phyloP scores from a whole-genome alignment of 2,329 filamentous ascomycete species.

The Calonectria fujianensis region DNA sequence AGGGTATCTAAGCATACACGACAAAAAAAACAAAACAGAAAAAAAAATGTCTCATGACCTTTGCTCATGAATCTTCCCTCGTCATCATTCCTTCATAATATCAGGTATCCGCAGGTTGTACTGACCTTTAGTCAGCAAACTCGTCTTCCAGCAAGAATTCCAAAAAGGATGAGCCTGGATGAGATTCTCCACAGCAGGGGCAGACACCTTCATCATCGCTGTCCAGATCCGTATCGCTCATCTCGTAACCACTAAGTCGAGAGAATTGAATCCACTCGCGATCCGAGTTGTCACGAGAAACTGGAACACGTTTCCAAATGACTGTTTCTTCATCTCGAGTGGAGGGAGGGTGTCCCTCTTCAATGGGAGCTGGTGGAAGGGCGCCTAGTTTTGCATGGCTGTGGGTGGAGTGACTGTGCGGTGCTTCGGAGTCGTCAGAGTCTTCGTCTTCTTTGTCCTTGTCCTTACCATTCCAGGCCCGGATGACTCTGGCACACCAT shows the following conservation, averaged over 20 bases:
- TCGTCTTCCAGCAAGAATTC: conserved; percentile 57
- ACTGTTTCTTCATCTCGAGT: conserved; percentile 65
- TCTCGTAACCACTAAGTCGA: conserved; percentile 62
- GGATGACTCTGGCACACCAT: conserved; percentile 67
- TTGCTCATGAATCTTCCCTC: conserved; percentile 42
- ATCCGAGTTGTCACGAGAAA: conserved; percentile 61
- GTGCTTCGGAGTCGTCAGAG: conserved; percentile 53
- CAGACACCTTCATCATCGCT: conserved; percentile 62
- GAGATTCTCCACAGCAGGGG: conserved; percentile 64
- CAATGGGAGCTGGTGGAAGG: conserved; percentile 65
- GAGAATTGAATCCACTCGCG: conserved; percentile 71
- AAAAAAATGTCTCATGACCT: background rate
- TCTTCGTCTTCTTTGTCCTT: conserved; percentile 52
- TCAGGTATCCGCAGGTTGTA: conserved; percentile 39
- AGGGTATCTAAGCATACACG: conserved; percentile 56
- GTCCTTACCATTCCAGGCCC: conserved; percentile 63
- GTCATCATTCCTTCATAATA: conserved; percentile 40
- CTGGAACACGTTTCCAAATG: conserved; percentile 72
- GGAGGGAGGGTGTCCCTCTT: conserved; percentile 66
- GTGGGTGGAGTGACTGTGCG: conserved; percentile 48
- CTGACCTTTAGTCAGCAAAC: conserved; percentile 53
- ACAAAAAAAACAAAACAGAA: conserved; percentile 43
- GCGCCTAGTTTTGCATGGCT: conserved; percentile 57
- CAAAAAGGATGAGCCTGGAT: conserved; percentile 60
- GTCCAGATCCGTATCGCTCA: conserved; percentile 58